Base-by-base conservation (phyloP, 1,284 basidiomycete species). In the Cryptococcus sp. region DNA sequence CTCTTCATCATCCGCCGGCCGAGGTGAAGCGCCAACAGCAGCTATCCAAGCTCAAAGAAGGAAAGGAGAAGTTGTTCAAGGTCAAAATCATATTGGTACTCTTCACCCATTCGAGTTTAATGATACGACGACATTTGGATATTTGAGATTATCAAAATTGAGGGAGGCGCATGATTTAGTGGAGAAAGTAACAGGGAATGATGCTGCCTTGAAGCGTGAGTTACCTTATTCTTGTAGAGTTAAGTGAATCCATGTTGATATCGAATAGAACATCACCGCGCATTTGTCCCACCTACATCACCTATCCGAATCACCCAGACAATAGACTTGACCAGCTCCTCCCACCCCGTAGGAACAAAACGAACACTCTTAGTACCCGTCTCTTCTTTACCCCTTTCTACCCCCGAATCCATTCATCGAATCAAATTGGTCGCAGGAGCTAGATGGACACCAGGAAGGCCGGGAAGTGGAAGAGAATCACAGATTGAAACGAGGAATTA, bases 341-440 rank as follows among this genome's bases (percentile, higher is more conserved):
- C 81, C 49, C 87, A 90, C 61, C 86, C 88, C 4, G 83, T 81
- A 3, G 77, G 80, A 52, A 57, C 55, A 13, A 93, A 92, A 74
- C 84, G 85, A 49, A 83, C 81, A 45, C 79, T 90, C 43, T 84
- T 88, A 38, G 86, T 84, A 6, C 82, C 90, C 10, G 83, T 94
- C 35, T 80, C 87, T 46, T 76, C 82, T 15, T 80, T 94, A 35
- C 86, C 88, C 0, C 77, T 94, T 60, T 79, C 78, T 44, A 74
- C 79, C 50, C 79, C 82, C 11, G 75, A 79, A 33, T 87, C 90
- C 4, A 73, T 86, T 8, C 87, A 90, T 71, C 88, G 86, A 68
- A 78, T 90, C 70, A 89, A 90, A 71, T 78, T 94, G 2, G 80
- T 94, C 31, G 88, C 90, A 23, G 91, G 90, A 14, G 79, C 85